phyloP scores from a whole-genome alignment of 805 yeast species.

The Metschnikowia vanudenii region DNA sequence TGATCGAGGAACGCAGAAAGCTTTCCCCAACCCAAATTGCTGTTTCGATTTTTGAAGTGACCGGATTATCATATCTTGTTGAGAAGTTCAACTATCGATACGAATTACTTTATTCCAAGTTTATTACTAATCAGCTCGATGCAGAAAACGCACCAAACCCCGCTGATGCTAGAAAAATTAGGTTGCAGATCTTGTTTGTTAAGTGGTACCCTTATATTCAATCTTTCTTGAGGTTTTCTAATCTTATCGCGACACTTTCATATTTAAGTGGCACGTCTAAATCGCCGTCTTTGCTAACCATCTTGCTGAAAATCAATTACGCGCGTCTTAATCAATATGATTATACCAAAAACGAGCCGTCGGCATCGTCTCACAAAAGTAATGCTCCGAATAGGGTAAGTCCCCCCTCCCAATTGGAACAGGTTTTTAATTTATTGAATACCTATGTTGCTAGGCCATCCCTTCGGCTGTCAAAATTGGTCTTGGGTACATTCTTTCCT shows the following conservation, averaged over 20 bases:
- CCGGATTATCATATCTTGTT: constrained; percentile 64
- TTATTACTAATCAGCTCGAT: constrained; percentile 47
- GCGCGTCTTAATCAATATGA: constrained; percentile 58
- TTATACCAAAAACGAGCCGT: constrained; percentile 40
- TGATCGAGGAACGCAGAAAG: constrained; percentile 51
- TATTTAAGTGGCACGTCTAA: constrained; percentile 67
- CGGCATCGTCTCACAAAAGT: constrained; percentile 10
- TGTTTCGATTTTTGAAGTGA: constrained; percentile 55
- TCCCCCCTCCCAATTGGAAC: constrained; percentile 43
- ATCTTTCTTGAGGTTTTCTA: constrained; percentile 44
- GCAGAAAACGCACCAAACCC: constrained; percentile 21
- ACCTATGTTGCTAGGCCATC: constrained; percentile 26
- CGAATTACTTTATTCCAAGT: constrained; percentile 61
- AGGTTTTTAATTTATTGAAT: constrained; percentile 25
- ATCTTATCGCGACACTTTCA: constrained; percentile 57
- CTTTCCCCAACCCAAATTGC: constrained; percentile 53
- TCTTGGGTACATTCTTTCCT: constrained; percentile 63
- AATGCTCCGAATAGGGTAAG: constrained; percentile 28
- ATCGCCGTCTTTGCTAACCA: constrained; percentile 62
- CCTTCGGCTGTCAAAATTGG: constrained; percentile 30
- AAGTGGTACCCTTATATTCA: constrained; percentile 61
- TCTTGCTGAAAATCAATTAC: constrained; percentile 59
- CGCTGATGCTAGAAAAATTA: constrained; percentile 29
- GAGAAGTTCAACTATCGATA: constrained; percentile 66
- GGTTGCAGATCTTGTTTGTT: constrained; percentile 43